Evolutionary conservation across 2,329 filamentous ascomycete species (phyloP), one percentile per base, ranked within the genome.

Genomic region (Leptoxyphium fumago): DNA sequence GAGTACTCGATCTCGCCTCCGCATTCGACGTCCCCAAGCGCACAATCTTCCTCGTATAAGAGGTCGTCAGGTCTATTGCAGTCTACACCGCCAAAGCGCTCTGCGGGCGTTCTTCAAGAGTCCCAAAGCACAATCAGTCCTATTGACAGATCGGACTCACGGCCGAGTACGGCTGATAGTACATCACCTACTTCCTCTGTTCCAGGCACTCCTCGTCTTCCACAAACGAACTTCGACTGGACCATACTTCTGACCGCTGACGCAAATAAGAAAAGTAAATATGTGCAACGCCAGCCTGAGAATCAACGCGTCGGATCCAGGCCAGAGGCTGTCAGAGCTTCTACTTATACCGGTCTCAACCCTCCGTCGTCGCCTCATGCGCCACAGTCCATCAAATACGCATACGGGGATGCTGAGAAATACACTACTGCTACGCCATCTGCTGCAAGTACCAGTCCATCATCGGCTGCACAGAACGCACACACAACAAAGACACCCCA

Each of bases 331-430:
- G 41, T 43, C 17, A 36, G 46, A 5, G 14, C 17, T 14, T 15
- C 32, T 36, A 13, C 32, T 36, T 7, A 26, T 4, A 15, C 15
- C 5, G 38, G 38, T 28, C 13, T 11, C 14, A 21, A 21, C 10
- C 13, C 17, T 13, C 38, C 38, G 3, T 14, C 11, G 11, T 28
- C 18, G 14, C 32, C 32, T 13, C 21, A 26, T 7, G 5, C 38
- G 5, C 55, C 60, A 46, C 53, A 51, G 18, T 52, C 52, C 9
- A 53, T 47, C 29, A 48, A 56, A 14, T 52, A 69, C 17, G 67
- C 67, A n/a, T 71, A 71, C 49, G 67, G 67, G 2, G 61, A 65
- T 15, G 67, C 70, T 40, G 62, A 68, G 46, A 49, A 41, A 17
- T 52, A 49, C 49, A 46, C 59, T 52, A 46, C 51, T n/a, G 43